Percentiles rank a stretch among this genome's conserved stretches.
Conservation (phyloP, 495 filamentous ascomycete genomes). For the Aspergillus egyptiacus region DNA sequence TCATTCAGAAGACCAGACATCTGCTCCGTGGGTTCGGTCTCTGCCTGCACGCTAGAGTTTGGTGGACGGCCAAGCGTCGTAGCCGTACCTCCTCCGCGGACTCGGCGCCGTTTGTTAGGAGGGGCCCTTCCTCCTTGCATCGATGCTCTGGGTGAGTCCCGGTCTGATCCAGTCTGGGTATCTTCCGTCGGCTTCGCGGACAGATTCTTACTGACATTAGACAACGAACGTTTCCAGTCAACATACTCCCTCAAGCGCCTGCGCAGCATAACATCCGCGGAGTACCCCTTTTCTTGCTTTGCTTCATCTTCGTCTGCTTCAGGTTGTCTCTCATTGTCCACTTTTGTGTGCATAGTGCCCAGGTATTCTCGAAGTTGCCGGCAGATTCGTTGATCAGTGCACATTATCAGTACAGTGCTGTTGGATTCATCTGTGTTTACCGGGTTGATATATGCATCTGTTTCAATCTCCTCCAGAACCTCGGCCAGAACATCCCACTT, state of each 20-base stretch:
- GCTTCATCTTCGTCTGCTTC: constrained; percentile 31
- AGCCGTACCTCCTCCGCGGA: constrained; percentile 72
- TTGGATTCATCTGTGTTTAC: constrained; percentile 73
- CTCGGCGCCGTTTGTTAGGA: constrained; percentile 78
- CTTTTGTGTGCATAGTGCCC: constrained; percentile 77
- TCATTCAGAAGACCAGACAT: constrained; percentile 61
- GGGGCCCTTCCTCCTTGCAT: constrained; percentile 58
- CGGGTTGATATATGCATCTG: constrained; percentile 82
- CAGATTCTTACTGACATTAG: constrained; percentile 78
- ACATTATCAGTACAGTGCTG: constrained; percentile 91
- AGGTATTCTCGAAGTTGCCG: constrained; percentile 87
- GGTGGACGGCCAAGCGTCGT: constrained; percentile 50
- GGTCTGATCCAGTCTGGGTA: constrained; percentile 18
- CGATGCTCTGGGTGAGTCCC: constrained; percentile 20
- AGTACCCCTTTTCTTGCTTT: constrained; percentile 50
- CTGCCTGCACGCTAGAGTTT: constrained; percentile 64
- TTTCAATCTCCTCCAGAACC: constrained; percentile 87
- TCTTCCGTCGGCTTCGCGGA: constrained; percentile 33
- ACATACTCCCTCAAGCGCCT: constrained; percentile 82
- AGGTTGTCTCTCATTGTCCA: constrained; percentile 36
- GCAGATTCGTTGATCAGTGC: constrained; percentile 80
- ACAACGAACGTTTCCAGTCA: constrained; percentile 85
- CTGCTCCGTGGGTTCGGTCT: constrained; percentile 75
- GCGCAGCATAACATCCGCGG: constrained; percentile 83
- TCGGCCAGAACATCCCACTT: constrained; percentile 89